Conservation (phyloP, 352 stramenopile genomes). For the Pythium phragmitis region DNA sequence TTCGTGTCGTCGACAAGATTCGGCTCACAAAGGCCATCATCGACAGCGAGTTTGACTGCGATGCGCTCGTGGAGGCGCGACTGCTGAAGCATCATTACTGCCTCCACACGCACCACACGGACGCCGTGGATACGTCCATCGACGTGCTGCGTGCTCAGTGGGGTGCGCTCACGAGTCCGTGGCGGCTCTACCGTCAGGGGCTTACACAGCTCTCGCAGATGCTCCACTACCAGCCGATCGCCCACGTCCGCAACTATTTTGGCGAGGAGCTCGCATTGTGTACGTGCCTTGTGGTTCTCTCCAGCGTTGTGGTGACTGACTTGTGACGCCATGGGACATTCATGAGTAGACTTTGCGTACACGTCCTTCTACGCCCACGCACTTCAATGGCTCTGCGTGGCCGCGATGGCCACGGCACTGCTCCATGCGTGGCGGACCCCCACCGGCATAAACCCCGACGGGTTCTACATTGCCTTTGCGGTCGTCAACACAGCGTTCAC, state of each 20-base stretch:
- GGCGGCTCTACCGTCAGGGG: slow-evolving; percentile 25
- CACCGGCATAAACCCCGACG: slow-evolving; percentile 2
- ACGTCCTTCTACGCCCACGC: slow-evolving; percentile 50
- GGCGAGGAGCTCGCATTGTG: slow-evolving; percentile 76
- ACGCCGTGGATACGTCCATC: slow-evolving; percentile 70
- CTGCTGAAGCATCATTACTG: slow-evolving; percentile 61
- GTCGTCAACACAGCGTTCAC: slow-evolving; percentile 50
- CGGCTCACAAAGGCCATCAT: slow-evolving; percentile 69
- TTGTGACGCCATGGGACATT: not conserved
- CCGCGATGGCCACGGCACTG: slow-evolving; percentile 25
- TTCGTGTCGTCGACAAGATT: slow-evolving; percentile 77
- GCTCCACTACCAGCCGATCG: slow-evolving; percentile 41
- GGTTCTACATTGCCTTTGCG: slow-evolving; percentile 37
- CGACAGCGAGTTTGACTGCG: slow-evolving; percentile 71
- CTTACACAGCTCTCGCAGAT: slow-evolving; percentile 23
- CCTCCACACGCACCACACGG: slow-evolving; percentile 49
- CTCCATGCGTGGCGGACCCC: slow-evolving; percentile 28
- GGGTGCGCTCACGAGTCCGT: slow-evolving; percentile 37
- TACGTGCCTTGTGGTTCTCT: slow-evolving; percentile 31
- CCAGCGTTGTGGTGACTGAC: too few species aligned
- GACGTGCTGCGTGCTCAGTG: slow-evolving; percentile 55
- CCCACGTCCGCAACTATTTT: slow-evolving; percentile 77
- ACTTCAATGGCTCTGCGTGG: slow-evolving; percentile 38
- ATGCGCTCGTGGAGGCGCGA: slow-evolving; percentile 48
- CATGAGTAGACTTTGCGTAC: slow-evolving; percentile 56